phyloP scores from a whole-genome alignment of 176 grass and related monocot genomes.

The Saccharum officinarum region DNA sequence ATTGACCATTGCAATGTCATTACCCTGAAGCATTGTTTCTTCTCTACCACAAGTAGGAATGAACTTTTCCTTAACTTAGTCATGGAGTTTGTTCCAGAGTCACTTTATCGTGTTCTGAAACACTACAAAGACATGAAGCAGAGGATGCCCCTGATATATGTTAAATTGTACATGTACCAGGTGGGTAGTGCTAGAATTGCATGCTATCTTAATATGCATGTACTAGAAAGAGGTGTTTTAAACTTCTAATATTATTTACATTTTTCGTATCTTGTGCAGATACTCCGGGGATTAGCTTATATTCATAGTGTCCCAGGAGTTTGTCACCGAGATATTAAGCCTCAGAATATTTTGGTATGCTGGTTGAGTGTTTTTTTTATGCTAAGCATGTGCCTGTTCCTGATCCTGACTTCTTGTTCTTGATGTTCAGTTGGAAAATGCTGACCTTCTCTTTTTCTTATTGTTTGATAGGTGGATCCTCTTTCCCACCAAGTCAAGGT shows the following conservation, averaged over 20 bases:
- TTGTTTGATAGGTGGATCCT: conserved; percentile 62
- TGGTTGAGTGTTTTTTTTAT: not conserved
- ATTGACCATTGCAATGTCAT: conserved; percentile 85
- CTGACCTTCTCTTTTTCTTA: not conserved
- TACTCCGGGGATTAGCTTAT: conserved; percentile 83
- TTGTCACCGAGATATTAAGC: conserved; percentile 88
- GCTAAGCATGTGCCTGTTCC: not conserved
- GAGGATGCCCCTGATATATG: conserved; percentile 79
- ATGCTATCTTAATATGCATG: conserved; percentile 13
- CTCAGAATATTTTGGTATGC: conserved; percentile 83
- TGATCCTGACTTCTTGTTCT: conserved; percentile 6
- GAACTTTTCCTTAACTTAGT: conserved; percentile 90
- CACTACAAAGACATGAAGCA: conserved; percentile 86
- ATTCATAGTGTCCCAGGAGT: conserved; percentile 72
- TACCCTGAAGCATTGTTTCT: conserved; percentile 83
- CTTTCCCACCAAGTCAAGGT: conserved; percentile 92
- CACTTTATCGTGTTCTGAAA: conserved; percentile 68
- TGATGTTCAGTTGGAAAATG: not conserved
- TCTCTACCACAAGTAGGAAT: conserved; percentile 78
- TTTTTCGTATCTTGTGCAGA: conserved; percentile 49
- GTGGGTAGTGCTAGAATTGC: conserved; percentile 33
- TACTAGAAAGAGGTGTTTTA: not conserved
- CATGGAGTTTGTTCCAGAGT: conserved; percentile 88
- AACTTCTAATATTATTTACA: not conserved
- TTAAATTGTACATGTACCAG: conserved; percentile 90